phyloP scores from a whole-genome alignment of 2,329 filamentous ascomycete species.

The Periconia sp. region DNA sequence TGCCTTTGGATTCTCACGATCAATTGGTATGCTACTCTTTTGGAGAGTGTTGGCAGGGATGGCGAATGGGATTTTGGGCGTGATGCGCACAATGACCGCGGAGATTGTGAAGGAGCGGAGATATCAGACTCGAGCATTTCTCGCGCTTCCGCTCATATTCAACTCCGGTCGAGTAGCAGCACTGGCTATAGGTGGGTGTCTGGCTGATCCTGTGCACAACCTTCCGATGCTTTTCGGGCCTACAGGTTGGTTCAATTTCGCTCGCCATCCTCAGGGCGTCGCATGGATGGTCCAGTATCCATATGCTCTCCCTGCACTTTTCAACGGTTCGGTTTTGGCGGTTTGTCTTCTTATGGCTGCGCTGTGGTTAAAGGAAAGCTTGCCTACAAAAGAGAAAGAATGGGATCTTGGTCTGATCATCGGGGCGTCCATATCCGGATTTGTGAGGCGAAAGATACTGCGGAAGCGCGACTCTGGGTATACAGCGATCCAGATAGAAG shows the following conservation, averaged over 20 bases:
- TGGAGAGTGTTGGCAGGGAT: conserved; percentile 71
- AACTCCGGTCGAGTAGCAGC: conserved; percentile 59
- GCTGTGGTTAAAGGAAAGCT: conserved; percentile 68
- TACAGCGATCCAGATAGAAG: conserved; percentile 19
- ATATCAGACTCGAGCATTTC: conserved; percentile 60
- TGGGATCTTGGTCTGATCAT: conserved; percentile 45
- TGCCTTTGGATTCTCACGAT: conserved; percentile 70
- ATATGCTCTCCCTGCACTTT: conserved; percentile 70
- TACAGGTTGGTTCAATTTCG: conserved; percentile 65
- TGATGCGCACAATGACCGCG: conserved; percentile 75
- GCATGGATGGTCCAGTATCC: conserved; percentile 69
- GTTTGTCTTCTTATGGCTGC: conserved; percentile 61
- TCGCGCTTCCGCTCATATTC: conserved; percentile 69
- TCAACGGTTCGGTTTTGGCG: conserved; percentile 67
- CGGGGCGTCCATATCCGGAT: conserved; percentile 36
- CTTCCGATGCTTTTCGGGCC: conserved; percentile 68
- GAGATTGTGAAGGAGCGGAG: conserved; percentile 73
- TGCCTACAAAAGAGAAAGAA: conserved; percentile 35
- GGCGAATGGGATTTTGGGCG: conserved; percentile 73
- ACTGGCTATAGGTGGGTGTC: conserved; percentile 60
- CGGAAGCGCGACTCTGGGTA: conserved; percentile 16
- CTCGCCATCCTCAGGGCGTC: conserved; percentile 63
- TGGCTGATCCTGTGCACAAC: conserved; percentile 68
- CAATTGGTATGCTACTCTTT: conserved; percentile 65
- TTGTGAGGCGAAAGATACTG: conserved; percentile 30